Percentiles rank a stretch among this genome's conserved stretches.
Evolutionary conservation across 169 alveolate species (phyloP).

Genomic region (Plasmodium coatneyi): DNA sequence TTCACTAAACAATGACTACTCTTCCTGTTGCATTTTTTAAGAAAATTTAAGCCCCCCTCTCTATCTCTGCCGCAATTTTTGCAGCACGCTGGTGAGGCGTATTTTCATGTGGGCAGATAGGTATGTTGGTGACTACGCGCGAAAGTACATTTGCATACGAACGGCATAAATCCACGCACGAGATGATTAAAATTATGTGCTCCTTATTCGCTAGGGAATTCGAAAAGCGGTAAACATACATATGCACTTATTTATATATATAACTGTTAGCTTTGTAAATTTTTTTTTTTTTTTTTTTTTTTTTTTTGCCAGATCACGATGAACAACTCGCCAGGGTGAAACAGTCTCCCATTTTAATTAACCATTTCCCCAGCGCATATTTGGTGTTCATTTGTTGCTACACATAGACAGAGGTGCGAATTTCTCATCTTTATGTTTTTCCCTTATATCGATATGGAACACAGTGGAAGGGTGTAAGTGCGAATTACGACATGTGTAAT

Average conservation of each 20-base stretch:
- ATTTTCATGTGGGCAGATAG: background rate
- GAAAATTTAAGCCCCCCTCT: background rate
- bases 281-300: background rate
- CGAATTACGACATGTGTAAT: background rate
- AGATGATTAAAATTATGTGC: background rate
- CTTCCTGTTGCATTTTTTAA: constrained; percentile 14
- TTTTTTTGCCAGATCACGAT: background rate
- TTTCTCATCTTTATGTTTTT: background rate
- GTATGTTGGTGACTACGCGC: background rate
- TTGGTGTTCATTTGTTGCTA: background rate
- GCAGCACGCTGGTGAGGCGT: background rate
- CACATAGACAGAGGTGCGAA: constrained; percentile 30
- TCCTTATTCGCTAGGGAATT: background rate
- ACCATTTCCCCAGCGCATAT: background rate
- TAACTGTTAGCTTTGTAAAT: background rate
- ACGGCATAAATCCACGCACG: background rate
- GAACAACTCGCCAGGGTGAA: background rate
- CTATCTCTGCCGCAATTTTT: background rate
- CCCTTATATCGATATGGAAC: background rate
- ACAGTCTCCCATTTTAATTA: background rate
- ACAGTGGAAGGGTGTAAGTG: background rate
- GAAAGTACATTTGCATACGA: background rate
- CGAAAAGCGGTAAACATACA: background rate
- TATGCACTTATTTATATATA: background rate
- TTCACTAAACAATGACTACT: background rate